Base-by-base conservation (phyloP, 768 basidiomycete genomes). In the Hydnomerulius pinastri region DNA sequence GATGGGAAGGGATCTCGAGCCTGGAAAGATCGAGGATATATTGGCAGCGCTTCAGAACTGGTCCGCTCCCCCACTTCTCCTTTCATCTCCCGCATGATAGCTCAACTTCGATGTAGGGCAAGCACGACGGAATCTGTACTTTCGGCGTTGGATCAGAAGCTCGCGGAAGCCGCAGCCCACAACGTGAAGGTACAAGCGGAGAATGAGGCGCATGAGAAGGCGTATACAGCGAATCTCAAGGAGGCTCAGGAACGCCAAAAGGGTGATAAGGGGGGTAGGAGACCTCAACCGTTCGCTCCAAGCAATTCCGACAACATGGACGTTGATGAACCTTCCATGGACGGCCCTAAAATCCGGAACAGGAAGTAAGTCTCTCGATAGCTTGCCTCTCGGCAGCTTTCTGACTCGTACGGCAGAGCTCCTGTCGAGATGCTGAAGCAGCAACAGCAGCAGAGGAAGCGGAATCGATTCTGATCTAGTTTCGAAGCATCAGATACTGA, bases 1-100 rank as follows among this genome's bases (percentile, higher is more conserved):
- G 0, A 86, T 94, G 77, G 96, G 96, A 0, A 72, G 96, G 47
- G 96, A 99, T 70, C 73, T 98, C n/a, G 86, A 86, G 44, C 86
- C 87, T 1, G 84, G 82, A 9, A 82, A 82, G 60, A 65, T 88
- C 20, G 81, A 85, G 53, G 69, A 69, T 18, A 66, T 92, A 2
- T 67, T 90, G 36, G 70, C 71, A 1, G 82, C 87, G 0, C 71
- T 92, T 39, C 73, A 82, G 51, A 76, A 82, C 53, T 92, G 90
- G 88, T 87, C 39, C 51, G 82, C 66, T 21, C 32, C 37, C 23
- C 25, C 28, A 6, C 25, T 13, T 10, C 29, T 29, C 43, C n/a
- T 32, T 23, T 21, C 51, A 40, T 21, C 43, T 24, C 27, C 23
- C n/a, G 41, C 1, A 25, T 9, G 6, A 21, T 43, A 6, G n/a